A percentile compares a stretch with the other conserved stretches of the same genome.
These are phyloP conservation scores for Citrus hindsii DNA, from an alignment of 345 rosid genomes.

Conservation along the genomic window DNA sequence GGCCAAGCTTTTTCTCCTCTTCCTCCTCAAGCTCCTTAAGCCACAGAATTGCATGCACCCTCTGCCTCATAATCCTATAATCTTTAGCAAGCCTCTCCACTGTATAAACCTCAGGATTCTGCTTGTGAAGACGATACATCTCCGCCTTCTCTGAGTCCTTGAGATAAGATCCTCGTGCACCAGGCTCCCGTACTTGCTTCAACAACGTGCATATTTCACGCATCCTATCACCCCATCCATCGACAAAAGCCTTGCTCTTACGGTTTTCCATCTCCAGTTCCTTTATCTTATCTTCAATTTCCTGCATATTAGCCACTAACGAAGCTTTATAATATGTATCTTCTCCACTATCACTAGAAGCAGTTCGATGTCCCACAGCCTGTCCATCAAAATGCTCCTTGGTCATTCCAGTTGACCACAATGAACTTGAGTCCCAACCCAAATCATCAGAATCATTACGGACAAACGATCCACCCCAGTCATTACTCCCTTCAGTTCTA, in stretches of 20 bases:
- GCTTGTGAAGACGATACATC: slow-evolving; percentile 86
- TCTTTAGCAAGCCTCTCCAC: slow-evolving; percentile 86
- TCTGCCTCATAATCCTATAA: slow-evolving; percentile 92
- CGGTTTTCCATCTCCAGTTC: slow-evolving; percentile 45
- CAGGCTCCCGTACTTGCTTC: slow-evolving; percentile 87
- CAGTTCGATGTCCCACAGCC: slow-evolving; percentile 34
- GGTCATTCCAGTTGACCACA: slow-evolving; percentile 89
- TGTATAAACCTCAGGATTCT: slow-evolving; percentile 79
- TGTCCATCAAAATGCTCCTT: slow-evolving; percentile 91
- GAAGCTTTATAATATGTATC: slow-evolving; percentile 24
- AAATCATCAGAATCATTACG: slow-evolving; percentile 37
- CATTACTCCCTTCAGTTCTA: slow-evolving; percentile 31
- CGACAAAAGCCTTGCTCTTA: slow-evolving; percentile 48
- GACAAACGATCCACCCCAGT: slow-evolving; percentile 43
- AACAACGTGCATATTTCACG: slow-evolving; percentile 47
- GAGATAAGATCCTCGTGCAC: slow-evolving; percentile 82
- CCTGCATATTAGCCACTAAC: slow-evolving; percentile 41
- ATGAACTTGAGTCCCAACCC: slow-evolving; percentile 73
- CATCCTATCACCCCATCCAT: slow-evolving; percentile 55
- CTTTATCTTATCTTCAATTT: slow-evolving; percentile 40
- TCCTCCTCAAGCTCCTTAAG: slow-evolving; percentile 87
- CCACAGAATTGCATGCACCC: slow-evolving; percentile 96
- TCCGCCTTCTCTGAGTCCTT: slow-evolving; percentile 95
- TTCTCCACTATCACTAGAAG: slow-evolving; percentile 19
- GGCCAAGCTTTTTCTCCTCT: slow-evolving; percentile 85